phyloP scores from a whole-genome alignment of 768 basidiomycete genomes.

The Naganishia vishniacii region DNA sequence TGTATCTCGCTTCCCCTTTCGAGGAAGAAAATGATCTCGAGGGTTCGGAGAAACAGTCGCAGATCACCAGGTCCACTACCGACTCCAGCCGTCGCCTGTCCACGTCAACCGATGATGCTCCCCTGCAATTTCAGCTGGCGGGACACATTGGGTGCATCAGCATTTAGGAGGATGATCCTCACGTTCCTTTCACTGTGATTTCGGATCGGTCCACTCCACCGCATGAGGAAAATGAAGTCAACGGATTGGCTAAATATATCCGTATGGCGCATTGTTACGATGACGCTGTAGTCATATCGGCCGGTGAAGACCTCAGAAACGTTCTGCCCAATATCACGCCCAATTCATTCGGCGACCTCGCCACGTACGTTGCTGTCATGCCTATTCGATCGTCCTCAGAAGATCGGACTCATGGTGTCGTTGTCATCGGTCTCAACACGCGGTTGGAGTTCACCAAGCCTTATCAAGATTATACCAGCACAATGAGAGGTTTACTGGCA shows the following conservation, averaged over 20 bases:
- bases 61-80: conserved; percentile 1
- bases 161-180: background rate
- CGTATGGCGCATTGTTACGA: conserved; percentile 8
- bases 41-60: background rate
- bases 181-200: background rate
- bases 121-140: background rate
- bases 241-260: background rate
- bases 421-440: conserved; percentile 29
- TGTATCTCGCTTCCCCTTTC: background rate
- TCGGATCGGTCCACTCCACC: background rate
- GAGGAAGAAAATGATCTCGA: background rate
- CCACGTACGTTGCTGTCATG: conserved; percentile 24
- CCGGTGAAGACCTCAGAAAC: background rate
- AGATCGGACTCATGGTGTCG: conserved; percentile 30
- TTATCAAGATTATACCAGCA: conserved; percentile 28
- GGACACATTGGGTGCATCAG: background rate
- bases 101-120: background rate
- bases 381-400: conserved; percentile 31
- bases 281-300: background rate
- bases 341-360: conserved; percentile 30
- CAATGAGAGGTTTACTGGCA: conserved; percentile 26
- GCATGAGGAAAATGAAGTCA: background rate
- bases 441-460: conserved; percentile 25
- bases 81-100: conserved; percentile 1
- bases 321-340: conserved; percentile 3